Conservation (phyloP, 1,139 yeast genomes). For the Protomyces gravidus region DNA sequence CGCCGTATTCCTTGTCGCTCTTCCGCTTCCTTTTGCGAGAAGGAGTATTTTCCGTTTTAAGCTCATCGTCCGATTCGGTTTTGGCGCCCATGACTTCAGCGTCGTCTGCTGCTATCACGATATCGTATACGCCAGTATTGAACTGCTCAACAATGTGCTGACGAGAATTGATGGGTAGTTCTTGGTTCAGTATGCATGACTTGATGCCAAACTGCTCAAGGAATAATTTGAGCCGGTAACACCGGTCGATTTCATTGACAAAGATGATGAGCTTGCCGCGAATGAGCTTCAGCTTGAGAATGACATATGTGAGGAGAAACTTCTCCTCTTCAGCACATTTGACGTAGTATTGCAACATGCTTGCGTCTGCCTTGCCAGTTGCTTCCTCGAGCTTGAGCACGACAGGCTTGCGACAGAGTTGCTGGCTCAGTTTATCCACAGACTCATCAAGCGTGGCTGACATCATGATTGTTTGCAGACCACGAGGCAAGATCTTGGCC, state of each 20-base stretch:
- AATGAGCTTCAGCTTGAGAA: slow-evolving; percentile 79
- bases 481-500: slow-evolving; percentile 60
- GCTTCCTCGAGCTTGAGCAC: slow-evolving; percentile 64
- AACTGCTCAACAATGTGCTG: slow-evolving; percentile 93
- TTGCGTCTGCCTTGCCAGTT: slow-evolving; percentile 36
- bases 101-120: slow-evolving; percentile 94
- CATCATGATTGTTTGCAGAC: slow-evolving; percentile 87
- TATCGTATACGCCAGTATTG: slow-evolving; percentile 79
- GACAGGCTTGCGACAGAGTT: slow-evolving; percentile 83
- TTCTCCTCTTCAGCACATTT: slow-evolving; percentile 87
- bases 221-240: slow-evolving; percentile 83
- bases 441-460: slow-evolving; percentile 94
- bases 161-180: slow-evolving; percentile 87
- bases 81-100: slow-evolving; percentile 38
- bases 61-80: slow-evolving; percentile 32
- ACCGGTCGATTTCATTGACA: slow-evolving; percentile 92
- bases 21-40: slow-evolving; percentile 37
- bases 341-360: slow-evolving; percentile 77
- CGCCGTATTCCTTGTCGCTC: slow-evolving; percentile 78
- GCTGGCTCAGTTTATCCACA: slow-evolving; percentile 64
- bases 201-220: slow-evolving; percentile 92
- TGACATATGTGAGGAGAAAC: slow-evolving; percentile 82
- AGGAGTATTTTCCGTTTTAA: slow-evolving; percentile 23
- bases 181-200: slow-evolving; percentile 84
- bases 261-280: slow-evolving; percentile 88